Evolutionary conservation across 2,329 filamentous ascomycete species (phyloP).

Genomic region (Orbilia blumenaviensis): DNA sequence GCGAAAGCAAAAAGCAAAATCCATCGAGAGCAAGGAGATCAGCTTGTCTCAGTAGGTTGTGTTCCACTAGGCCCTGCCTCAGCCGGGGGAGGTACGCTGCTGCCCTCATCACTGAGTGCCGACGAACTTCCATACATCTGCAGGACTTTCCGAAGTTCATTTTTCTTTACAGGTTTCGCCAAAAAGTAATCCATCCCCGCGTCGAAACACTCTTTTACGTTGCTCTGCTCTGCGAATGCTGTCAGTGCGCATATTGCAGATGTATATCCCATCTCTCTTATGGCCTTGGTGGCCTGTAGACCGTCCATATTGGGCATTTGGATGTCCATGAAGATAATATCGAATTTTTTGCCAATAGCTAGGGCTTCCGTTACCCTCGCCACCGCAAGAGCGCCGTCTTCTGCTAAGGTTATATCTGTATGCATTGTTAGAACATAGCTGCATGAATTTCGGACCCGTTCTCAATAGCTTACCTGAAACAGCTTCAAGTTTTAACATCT

Average conservation of each 20-base stretch:
- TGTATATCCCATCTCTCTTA: slow-evolving; percentile 84
- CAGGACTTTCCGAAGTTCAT: slow-evolving; percentile 56
- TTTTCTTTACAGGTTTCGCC: slow-evolving; percentile 65
- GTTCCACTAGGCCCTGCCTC: neutral
- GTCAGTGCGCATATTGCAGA: slow-evolving; percentile 90
- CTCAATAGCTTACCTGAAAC: slow-evolving; percentile 59
- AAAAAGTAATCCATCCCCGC: slow-evolving; percentile 94
- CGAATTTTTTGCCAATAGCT: slow-evolving; percentile 75
- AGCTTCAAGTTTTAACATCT: slow-evolving; percentile 68
- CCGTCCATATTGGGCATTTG: slow-evolving; percentile 95
- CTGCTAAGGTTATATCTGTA: slow-evolving; percentile 81
- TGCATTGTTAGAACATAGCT: neutral
- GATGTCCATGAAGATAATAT: slow-evolving; percentile 94
- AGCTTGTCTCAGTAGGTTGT: neutral
- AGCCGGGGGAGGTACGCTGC: neutral
- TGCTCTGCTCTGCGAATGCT: slow-evolving; percentile 89
- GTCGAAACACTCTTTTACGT: slow-evolving; percentile 84
- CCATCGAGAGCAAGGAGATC: neutral
- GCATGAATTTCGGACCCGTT: too few relatives aligned
- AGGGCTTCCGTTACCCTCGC: slow-evolving; percentile 85
- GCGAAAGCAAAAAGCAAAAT: neutral
- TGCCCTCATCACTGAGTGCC: neutral
- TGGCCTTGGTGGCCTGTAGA: slow-evolving; percentile 82
- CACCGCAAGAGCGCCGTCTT: slow-evolving; percentile 85
- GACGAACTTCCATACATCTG: slow-evolving; percentile 55